These are phyloP conservation scores for Colletotrichum magnum DNA, from an alignment of 2,329 filamentous ascomycete genomes.

Conservation along the genomic window DNA sequence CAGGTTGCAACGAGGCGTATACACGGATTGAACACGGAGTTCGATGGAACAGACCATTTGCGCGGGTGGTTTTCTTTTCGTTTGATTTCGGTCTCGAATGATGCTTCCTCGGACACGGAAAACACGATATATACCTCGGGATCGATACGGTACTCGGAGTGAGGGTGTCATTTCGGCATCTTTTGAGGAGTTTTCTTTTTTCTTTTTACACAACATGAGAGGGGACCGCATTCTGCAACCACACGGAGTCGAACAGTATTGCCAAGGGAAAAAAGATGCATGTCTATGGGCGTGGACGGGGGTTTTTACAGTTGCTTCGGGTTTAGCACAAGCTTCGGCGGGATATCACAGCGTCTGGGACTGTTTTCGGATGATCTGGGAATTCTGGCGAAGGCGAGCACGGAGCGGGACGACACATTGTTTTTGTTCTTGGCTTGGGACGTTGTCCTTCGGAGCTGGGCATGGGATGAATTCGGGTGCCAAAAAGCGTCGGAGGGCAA, in stretches of 20 bases:
- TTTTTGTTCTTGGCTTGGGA: constrained; percentile 23
- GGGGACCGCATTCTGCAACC: constrained; percentile 39
- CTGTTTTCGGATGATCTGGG: constrained; percentile 32
- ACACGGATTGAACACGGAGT: constrained; percentile 13
- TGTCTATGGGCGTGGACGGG: constrained; percentile 35
- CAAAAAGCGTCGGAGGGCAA: constrained; percentile 39
- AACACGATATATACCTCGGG: constrained; percentile 42
- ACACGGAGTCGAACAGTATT: constrained; percentile 40
- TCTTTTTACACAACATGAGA: constrained; percentile 35
- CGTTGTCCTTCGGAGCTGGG: constrained; percentile 32
- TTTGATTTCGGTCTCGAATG: constrained; percentile 39
- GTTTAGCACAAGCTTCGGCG: constrained; percentile 22
- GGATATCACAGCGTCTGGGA: constrained; percentile 32
- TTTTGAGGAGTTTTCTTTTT: constrained; percentile 40
- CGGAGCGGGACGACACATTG: constrained; percentile 33
- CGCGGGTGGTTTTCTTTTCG: constrained; percentile 27
- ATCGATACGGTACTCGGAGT: constrained; percentile 40
- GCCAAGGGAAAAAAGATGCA: constrained; percentile 36
- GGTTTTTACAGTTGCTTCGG: constrained; percentile 24
- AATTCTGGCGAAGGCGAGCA: constrained; percentile 37
- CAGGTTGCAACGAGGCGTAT: constrained; percentile 19
- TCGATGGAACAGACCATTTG: constrained; percentile 21
- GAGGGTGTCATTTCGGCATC: constrained; percentile 40
- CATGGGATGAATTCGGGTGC: constrained; percentile 31
- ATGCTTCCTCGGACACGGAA: constrained; percentile 39